Evolutionary conservation across 1,284 basidiomycete genomes (phyloP), one percentile per base, ranked within the genome.

Genomic region (Phlebopus sp.): DNA sequence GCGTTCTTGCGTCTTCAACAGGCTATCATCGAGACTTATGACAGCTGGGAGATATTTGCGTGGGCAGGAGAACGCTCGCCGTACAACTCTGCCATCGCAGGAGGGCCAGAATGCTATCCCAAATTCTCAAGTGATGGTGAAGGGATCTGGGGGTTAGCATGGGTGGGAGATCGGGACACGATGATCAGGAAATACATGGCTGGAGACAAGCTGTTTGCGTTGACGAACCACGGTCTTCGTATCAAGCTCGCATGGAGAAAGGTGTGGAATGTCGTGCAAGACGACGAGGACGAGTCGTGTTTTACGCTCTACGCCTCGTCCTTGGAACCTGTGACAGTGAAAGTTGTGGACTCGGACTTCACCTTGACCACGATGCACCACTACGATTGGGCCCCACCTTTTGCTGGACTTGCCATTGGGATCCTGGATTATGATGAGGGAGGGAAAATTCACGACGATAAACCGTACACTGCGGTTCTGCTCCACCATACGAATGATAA

Each of bases 21-120:
- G 38, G 44, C 41, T 9, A 44, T 58, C 17, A 29, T 42, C 10
- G 40, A 19, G 11, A 43, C 35, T 36, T 41, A 37, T 2, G 40
- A 46, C 19, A 39, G 38, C 21, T 55, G 51, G 54, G 52, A 57
- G 13, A n/a, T 57, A 4, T 52, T 56, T 17, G 42, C 42, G 0
- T 57, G 55, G 55, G 38, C 14, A 11, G 55, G 55, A 19, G 42
- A 55, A 15, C 44, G 52, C 27, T 59, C 46, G 1, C 11, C 25
- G 5, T 38, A 59, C 31, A 47, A 57, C 38, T 47, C 55, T 34
- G 44, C 47, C 15, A 35, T 50, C n/a, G 36, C 47, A 18, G 31
- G 18, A 25, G 43, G 37, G 14, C 47, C 44, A 18, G 44, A 39
- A 18, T 49, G 47, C 23, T 49, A 49, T 35, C 43, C 42, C 11